Percentiles rank a stretch among this genome's conserved stretches.
Evolutionary conservation across 495 filamentous ascomycete genomes (phyloP).

Genomic region (Aspergillus leporis): DNA sequence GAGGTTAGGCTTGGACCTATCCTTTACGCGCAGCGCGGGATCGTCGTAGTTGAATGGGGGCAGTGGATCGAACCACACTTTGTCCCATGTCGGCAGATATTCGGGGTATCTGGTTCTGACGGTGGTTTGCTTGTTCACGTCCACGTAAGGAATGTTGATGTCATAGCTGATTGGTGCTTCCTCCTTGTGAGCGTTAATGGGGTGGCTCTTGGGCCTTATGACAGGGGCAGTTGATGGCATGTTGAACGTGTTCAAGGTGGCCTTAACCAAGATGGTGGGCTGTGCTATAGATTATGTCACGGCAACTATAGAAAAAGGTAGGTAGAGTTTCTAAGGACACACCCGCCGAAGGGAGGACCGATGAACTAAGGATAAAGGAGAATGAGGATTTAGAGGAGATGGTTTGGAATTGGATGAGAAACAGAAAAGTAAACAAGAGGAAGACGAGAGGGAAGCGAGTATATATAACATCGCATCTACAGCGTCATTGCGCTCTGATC

Average conservation of each 20-base stretch:
- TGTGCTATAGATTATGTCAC: neutral
- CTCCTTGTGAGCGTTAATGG: constrained; percentile 31
- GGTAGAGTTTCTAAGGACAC: constrained; percentile 1
- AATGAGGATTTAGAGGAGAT: neutral
- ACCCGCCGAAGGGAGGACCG: neutral
- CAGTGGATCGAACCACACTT: constrained; percentile 58
- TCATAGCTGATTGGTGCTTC: constrained; percentile 54
- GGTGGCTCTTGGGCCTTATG: constrained; percentile 31
- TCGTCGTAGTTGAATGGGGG: constrained; percentile 60
- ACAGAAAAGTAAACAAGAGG: constrained; percentile 1
- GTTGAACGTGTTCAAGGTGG: constrained; percentile 7
- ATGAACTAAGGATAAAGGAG: neutral
- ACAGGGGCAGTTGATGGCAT: constrained; percentile 45
- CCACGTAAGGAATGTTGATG: constrained; percentile 57
- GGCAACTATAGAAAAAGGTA: neutral
- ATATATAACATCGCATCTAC: constrained; percentile 17
- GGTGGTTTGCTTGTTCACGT: constrained; percentile 39
- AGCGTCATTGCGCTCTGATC: constrained; percentile 15
- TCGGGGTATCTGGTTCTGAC: constrained; percentile 54
- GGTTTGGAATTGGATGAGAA: constrained; percentile 5
- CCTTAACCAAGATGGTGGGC: neutral
- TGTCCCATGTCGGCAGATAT: constrained; percentile 67
- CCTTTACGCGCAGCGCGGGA: constrained; percentile 55
- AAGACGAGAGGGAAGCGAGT: constrained; percentile 9
- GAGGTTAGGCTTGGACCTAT: constrained; percentile 59